These are phyloP conservation scores for Hypoxylon rubiginosum DNA, from an alignment of 2,329 filamentous ascomycete genomes.

Conservation along the genomic window DNA sequence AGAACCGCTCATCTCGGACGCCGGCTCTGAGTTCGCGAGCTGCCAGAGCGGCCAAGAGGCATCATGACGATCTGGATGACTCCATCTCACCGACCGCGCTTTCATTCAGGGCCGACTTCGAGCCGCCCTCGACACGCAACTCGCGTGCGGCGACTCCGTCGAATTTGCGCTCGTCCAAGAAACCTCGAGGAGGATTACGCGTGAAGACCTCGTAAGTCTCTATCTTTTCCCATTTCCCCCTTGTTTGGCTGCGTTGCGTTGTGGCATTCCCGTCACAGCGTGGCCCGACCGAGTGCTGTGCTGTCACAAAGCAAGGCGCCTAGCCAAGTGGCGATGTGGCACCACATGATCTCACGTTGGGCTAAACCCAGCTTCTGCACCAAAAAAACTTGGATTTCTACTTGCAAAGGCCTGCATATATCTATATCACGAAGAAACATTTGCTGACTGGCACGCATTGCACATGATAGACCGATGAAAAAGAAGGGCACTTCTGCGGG, in stretches of 20 bases:
- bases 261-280: constrained; percentile 41
- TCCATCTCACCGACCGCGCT: constrained; percentile 66
- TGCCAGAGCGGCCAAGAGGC: constrained; percentile 60
- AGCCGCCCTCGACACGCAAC: constrained; percentile 61
- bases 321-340: constrained; percentile 52
- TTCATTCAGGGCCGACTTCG: constrained; percentile 63
- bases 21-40: constrained; percentile 50
- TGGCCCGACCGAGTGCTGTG: constrained; percentile 43
- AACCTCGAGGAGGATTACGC: constrained; percentile 71
- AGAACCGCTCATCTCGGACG: constrained; percentile 47
- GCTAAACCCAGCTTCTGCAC: constrained; percentile 40
- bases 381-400: constrained; percentile 27
- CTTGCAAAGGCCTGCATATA: constrained; percentile 12
- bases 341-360: constrained; percentile 50
- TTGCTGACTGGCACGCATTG: constrained; percentile 40
- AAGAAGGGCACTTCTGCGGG: constrained; percentile 79
- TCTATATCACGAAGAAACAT: constrained; percentile 15
- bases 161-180: constrained; percentile 69
- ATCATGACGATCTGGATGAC: constrained; percentile 68
- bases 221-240: constrained; percentile 32
- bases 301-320: constrained; percentile 48
- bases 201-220: constrained; percentile 77
- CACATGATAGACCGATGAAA: constrained; percentile 75
- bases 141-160: constrained; percentile 73
- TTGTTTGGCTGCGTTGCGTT: constrained; percentile 22